phyloP scores from a whole-genome alignment of 2,329 filamentous ascomycete species.

The Fusarium austroafricanum region DNA sequence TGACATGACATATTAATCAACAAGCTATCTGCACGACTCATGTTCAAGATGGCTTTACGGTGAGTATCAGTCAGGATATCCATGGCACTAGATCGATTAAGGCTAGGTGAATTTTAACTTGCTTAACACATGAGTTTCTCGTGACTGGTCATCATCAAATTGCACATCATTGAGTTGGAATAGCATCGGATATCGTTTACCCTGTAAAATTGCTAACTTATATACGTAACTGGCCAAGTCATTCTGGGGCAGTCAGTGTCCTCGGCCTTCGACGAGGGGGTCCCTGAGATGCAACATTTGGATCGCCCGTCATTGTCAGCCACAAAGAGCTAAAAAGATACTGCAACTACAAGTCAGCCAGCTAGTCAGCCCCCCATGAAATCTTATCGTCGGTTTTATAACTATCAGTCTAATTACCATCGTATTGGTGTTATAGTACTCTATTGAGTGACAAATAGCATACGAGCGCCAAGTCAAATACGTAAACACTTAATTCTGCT shows the following conservation, averaged over 20 bases:
- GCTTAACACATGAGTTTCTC: constrained; percentile 2
- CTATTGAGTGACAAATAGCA: constrained; percentile 1
- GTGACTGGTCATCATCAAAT: neutral
- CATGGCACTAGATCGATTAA: neutral
- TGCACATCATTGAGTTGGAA: neutral
- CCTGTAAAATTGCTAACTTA: neutral
- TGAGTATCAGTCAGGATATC: constrained; percentile 14
- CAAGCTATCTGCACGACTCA: constrained; percentile 6
- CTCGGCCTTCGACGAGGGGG: neutral
- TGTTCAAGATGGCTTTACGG: constrained; percentile 2
- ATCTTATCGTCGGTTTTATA: constrained; percentile 3
- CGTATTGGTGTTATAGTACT: neutral
- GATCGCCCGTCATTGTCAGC: constrained; percentile 34
- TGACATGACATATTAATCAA: neutral
- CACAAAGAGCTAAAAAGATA: constrained; percentile 20
- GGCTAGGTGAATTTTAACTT: constrained; percentile 7
- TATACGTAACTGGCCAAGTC: neutral
- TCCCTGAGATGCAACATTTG: constrained; percentile 16
- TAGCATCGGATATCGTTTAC: constrained; percentile 8
- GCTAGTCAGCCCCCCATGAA: neutral
- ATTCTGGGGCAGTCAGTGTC: neutral
- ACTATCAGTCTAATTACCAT: constrained; percentile 1
- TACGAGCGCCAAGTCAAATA: constrained; percentile 5
- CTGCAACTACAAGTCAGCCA: neutral
- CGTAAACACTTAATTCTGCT: neutral